Percentiles rank a stretch among this genome's conserved stretches.
Conservation (phyloP, 495 filamentous ascomycete genomes). For the Amorphotheca resinae region DNA sequence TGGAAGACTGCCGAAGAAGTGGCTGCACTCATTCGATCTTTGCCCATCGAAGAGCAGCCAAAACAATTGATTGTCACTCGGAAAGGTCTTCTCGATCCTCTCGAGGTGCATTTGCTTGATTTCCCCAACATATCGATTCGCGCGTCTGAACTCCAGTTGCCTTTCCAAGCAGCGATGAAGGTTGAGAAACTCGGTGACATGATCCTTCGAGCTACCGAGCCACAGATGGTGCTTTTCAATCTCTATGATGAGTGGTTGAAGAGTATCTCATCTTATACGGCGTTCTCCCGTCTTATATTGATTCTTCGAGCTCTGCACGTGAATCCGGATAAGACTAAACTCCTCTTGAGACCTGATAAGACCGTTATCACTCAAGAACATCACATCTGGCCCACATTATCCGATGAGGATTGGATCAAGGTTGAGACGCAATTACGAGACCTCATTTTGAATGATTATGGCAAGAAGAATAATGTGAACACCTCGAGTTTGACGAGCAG, state of each 20-base stretch:
- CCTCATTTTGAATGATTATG: conserved; percentile 95
- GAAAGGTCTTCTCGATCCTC: conserved; percentile 92
- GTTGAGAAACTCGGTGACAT: conserved; percentile 98
- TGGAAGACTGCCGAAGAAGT: conserved; percentile 99
- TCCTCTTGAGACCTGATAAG: conserved; percentile 95
- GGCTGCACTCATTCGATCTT: conserved; percentile 87
- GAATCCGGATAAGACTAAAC: conserved; percentile 96
- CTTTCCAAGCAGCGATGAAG: conserved; percentile 99
- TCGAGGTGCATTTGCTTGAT: conserved; percentile 94
- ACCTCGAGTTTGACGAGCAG: conserved; percentile 90
- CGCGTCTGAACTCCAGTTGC: conserved; percentile 92
- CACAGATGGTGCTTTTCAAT: conserved; percentile 99
- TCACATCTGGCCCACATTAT: conserved; percentile 93
- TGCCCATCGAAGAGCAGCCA: conserved; percentile 96
- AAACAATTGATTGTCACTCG: conserved; percentile 98
- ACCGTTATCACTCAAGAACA: conserved; percentile 97
- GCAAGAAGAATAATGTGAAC: conserved; percentile 99
- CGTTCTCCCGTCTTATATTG: conserved; percentile 90
- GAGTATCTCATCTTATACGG: conserved; percentile 95
- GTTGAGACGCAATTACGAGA: conserved; percentile 93
- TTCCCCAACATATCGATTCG: conserved; percentile 99
- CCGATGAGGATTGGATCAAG: conserved; percentile 98
- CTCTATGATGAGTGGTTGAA: conserved; percentile 99
- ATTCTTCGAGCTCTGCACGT: conserved; percentile 95
- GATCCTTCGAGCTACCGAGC: conserved; percentile 95